Conservation (phyloP, 345 rosid genomes). For the Raphanus sativus region DNA sequence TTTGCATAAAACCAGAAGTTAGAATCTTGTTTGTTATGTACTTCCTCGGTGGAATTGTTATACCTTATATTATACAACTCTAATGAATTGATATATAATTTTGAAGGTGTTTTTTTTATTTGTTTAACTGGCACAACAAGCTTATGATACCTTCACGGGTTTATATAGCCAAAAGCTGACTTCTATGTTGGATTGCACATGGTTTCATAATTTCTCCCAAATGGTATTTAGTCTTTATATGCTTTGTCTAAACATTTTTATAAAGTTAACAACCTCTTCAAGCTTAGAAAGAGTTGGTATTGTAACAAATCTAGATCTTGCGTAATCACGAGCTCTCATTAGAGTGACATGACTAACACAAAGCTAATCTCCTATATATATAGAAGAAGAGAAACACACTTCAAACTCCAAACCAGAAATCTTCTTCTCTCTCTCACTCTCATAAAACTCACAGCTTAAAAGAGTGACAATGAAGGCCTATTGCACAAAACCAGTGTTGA, state of each 20-base stretch:
- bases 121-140: constrained; percentile 16
- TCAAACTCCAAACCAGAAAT: constrained; percentile 14
- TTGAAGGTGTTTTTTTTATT: background rate
- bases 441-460: background rate
- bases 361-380: constrained; percentile 29
- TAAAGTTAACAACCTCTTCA: background rate
- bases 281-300: background rate
- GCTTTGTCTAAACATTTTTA: constrained; percentile 16
- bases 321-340: constrained; percentile 11
- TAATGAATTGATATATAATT: background rate
- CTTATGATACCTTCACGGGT: constrained; percentile 15
- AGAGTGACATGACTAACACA: constrained; percentile 4
- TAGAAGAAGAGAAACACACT: constrained; percentile 17
- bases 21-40: constrained; percentile 3
- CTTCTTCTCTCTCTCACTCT: background rate
- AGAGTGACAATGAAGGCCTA: constrained; percentile 50
- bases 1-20: constrained; percentile 6
- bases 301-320: constrained; percentile 21
- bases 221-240: constrained; percentile 22
- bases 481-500: constrained; percentile 35
- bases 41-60: background rate
- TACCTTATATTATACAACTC: background rate
- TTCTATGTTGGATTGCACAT: constrained; percentile 26
- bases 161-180: constrained; percentile 31
- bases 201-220: constrained; percentile 24